Evolutionary conservation across 2,329 filamentous ascomycete species (phyloP), one percentile per base, ranked within the genome.

Genomic region (Septoria petroselini): DNA sequence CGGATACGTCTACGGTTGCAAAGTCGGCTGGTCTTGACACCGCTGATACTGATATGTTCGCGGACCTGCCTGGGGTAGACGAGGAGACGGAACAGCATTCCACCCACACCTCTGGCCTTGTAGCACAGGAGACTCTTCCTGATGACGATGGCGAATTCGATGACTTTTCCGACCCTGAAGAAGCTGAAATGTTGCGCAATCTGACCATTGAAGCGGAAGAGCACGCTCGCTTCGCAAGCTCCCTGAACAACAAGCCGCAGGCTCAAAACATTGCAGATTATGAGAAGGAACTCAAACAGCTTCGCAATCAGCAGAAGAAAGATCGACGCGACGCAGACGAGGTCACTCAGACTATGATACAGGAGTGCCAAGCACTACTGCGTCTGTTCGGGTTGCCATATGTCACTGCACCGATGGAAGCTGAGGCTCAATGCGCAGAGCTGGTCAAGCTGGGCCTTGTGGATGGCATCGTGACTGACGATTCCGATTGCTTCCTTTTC

Each of bases 361-460:
- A 85, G 1, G 94, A 98, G 70, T 97, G 93, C 57, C 93, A 98
- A 66, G 85, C 93, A 38, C 79, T 98, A 0, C 80, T 98, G 15
- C 80, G 83, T 4, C 80, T 96, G 7, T 98, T 98, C 68, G 93
- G 93, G 0, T 81, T 98, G 8, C 93, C 93, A 0, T 98, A 98
- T 65, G 85, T 98, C 60, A 98, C 91, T 0, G 93, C 93, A 0
- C 94, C 94, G 0, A 97, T 97, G 93, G 93, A 98, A 77, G 93
- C 93, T 0, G 93, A 98, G 75, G 93, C 93, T 0, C 93, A 98
- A 68, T 98, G 93, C 64, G 93, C 93, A 0, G 88, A 95, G 70
- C 80, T 98, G 3, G 91, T 98, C 0, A 73, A 73, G 0, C 75
- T 97, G 0, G 88, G 89, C 0, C 81, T 97, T 0, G 94, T 98